phyloP scores from a whole-genome alignment of 2,329 filamentous ascomycete species.

The Exophiala calicioides region DNA sequence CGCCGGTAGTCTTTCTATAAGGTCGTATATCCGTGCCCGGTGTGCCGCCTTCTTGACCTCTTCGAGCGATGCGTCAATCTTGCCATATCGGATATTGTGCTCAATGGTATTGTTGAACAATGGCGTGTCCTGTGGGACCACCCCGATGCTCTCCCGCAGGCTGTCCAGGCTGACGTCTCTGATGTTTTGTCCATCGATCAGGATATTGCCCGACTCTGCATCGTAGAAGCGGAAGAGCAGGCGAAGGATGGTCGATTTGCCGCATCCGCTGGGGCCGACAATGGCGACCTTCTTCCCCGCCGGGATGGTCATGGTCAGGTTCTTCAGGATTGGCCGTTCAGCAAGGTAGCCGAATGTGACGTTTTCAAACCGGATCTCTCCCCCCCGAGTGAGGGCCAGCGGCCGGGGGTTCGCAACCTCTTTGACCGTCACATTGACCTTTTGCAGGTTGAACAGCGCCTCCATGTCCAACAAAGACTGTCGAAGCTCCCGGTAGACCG shows the following conservation, averaged over 20 bases:
- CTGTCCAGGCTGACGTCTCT: constrained; percentile 79
- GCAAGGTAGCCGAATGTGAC: constrained; percentile 90
- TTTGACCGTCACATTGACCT: constrained; percentile 85
- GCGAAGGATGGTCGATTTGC: constrained; percentile 89
- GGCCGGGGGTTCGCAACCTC: constrained; percentile 74
- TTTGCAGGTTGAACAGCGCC: constrained; percentile 94
- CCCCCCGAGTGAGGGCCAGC: constrained; percentile 71
- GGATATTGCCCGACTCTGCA: constrained; percentile 76
- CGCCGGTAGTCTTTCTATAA: constrained; percentile 73
- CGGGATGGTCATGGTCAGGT: constrained; percentile 84
- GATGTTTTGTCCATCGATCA: constrained; percentile 92
- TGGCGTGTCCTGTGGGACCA: constrained; percentile 95
- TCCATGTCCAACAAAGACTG: constrained; percentile 98
- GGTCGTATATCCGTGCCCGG: constrained; percentile 82
- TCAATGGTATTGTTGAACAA: constrained; percentile 96
- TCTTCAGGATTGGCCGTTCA: constrained; percentile 81
- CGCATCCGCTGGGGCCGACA: constrained; percentile 92
- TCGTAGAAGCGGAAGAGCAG: constrained; percentile 96
- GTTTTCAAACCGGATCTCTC: constrained; percentile 91
- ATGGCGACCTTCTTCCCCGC: constrained; percentile 95
- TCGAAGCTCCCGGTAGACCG: constrained; percentile 90
- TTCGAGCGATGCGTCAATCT: constrained; percentile 72
- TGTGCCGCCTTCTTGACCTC: constrained; percentile 75
- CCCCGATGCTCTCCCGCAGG: constrained; percentile 80
- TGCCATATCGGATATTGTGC: constrained; percentile 93